A percentile compares a stretch with the other conserved stretches of the same genome.
These are phyloP conservation scores for Pascua guehoae DNA, from an alignment of 1,284 basidiomycete species.

Conservation along the genomic window DNA sequence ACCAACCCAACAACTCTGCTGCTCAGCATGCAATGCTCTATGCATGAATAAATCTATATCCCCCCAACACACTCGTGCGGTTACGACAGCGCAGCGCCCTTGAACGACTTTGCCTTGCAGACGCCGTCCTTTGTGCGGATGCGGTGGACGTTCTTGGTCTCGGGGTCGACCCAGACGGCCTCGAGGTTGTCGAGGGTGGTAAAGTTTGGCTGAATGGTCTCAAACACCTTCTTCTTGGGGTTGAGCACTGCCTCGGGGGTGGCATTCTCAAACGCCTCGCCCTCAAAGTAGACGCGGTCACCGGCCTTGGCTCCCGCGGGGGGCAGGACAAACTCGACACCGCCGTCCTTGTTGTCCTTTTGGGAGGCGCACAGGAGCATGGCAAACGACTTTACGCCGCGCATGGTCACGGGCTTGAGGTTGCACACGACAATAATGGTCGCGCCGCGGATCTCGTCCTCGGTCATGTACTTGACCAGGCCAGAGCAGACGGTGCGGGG, in stretches of 20 bases:
- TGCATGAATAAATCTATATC: too few species aligned
- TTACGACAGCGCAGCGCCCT: constrained; percentile 83
- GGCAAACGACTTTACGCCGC: constrained; percentile 90
- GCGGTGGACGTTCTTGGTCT: constrained; percentile 71
- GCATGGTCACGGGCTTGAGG: constrained; percentile 90
- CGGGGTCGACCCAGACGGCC: constrained; percentile 85
- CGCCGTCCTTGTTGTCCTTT: constrained; percentile 82
- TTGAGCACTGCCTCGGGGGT: constrained; percentile 77
- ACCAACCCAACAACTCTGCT: too few species aligned
- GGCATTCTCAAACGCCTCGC: constrained; percentile 68
- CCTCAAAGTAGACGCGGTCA: constrained; percentile 90
- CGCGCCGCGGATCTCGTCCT: constrained; percentile 84
- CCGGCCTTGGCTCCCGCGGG: constrained; percentile 82
- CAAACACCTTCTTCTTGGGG: constrained; percentile 97
- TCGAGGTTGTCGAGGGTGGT: constrained; percentile 79
- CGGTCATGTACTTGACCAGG: constrained; percentile 88
- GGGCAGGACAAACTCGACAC: constrained; percentile 84
- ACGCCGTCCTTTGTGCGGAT: constrained; percentile 81
- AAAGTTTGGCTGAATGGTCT: constrained; percentile 85
- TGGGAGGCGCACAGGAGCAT: constrained; percentile 92
- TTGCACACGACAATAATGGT: constrained; percentile 85
- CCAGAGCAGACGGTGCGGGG: constrained; percentile 92
- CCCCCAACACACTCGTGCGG: background rate
- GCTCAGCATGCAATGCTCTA: too few species aligned
- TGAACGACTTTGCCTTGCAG: constrained; percentile 72